Evolutionary conservation across 1,139 yeast species (phyloP).

Genomic region (Blastobotrys raffinosifermentans): DNA sequence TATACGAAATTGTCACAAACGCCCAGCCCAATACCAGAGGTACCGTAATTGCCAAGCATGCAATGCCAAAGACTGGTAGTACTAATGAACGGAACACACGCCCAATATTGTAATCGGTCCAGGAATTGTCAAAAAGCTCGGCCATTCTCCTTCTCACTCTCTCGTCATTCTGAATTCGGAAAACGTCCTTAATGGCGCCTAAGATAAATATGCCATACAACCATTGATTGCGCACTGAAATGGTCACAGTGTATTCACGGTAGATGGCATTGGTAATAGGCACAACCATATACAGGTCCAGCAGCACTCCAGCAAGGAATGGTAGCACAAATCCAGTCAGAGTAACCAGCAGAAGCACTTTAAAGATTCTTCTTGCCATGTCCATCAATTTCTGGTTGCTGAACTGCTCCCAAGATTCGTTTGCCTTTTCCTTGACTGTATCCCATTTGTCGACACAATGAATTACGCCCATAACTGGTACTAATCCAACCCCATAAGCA

Average conservation of each 20-base stretch:
- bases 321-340: neutral
- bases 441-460: conserved; percentile 14
- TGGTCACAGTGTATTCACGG: neutral
- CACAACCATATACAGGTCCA: neutral
- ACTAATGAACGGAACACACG: conserved; percentile 12
- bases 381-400: neutral
- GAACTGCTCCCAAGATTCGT: neutral
- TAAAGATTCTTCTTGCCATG: neutral
- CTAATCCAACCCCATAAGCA: conserved; percentile 14
- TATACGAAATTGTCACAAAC: conserved; percentile 9
- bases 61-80: conserved; percentile 3
- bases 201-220: neutral
- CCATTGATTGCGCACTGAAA: neutral
- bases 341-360: neutral
- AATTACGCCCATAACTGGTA: conserved; percentile 13
- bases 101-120: conserved; percentile 15
- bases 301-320: neutral
- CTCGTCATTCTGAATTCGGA: neutral
- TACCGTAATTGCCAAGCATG: conserved; percentile 2
- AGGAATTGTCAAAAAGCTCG: no score
- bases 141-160: no score
- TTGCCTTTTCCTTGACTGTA: conserved; percentile 6
- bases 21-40: conserved; percentile 12
- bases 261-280: neutral
- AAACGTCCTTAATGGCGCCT: neutral